Evolutionary conservation across 805 yeast genomes (phyloP).

Genomic region (Cyberlindnera petersonii): DNA sequence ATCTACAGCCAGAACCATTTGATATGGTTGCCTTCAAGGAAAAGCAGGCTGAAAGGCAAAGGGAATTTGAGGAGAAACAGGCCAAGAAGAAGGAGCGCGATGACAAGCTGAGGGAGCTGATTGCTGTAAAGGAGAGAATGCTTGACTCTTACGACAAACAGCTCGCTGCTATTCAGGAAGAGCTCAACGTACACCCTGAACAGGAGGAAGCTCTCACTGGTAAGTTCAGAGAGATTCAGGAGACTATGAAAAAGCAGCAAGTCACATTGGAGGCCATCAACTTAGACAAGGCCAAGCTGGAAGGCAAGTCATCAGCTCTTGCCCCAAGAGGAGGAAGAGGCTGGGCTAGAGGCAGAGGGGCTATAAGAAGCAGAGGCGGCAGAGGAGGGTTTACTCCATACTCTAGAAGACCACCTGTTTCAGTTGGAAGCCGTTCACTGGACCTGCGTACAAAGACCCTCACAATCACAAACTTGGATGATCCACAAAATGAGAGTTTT

Average conservation of each 20-base stretch:
- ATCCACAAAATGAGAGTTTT: conserved; percentile 16
- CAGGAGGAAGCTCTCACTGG: conserved; percentile 12
- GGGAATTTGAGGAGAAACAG: conserved; percentile 37
- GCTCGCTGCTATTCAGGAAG: conserved; percentile 21
- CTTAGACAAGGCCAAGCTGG: conserved; percentile 20
- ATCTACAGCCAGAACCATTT: conserved; percentile 16
- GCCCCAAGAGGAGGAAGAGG: conserved; percentile 15
- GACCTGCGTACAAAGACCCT: conserved; percentile 26
- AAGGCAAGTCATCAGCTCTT: conserved; percentile 3
- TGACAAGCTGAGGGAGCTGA: conserved; percentile 30
- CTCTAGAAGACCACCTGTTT: conserved; percentile 9
- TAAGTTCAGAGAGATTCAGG: conserved; percentile 17
- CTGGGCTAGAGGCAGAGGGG: conserved; percentile 13
- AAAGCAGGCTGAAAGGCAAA: conserved; percentile 38
- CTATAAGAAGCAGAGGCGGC: conserved; percentile 17
- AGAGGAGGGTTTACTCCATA: conserved; percentile 21
- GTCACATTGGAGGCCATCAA: conserved; percentile 24
- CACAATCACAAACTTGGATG: conserved; percentile 16
- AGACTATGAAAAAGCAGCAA: conserved; percentile 17
- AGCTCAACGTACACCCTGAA: conserved; percentile 18
- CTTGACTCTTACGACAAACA: conserved; percentile 31
- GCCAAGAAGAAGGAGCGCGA: conserved; percentile 32
- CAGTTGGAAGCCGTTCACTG: conserved; percentile 10
- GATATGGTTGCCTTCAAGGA: conserved; percentile 37
- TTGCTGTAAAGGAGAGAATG: conserved; percentile 33